Evolutionary conservation across 2,329 filamentous ascomycete species (phyloP), one percentile per base, ranked within the genome.

Genomic region (Paramyrothecium sp.): DNA sequence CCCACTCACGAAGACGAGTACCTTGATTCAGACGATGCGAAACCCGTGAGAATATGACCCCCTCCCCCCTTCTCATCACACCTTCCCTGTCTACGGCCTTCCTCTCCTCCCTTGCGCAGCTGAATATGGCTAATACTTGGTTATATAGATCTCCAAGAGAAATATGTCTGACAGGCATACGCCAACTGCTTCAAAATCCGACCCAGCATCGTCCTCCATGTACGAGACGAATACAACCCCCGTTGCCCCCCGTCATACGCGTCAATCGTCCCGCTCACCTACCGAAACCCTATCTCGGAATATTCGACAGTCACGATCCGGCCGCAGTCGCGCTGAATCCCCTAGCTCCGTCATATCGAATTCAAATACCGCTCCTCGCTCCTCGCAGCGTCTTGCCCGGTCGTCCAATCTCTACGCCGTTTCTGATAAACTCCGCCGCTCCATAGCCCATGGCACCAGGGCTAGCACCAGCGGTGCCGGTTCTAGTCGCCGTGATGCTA

Each of bases 1-100:
- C 77, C 90, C 38, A 56, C 58, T 41, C 55, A 64, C 10, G 60
- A 66, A 7, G 71, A 71, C 30, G 64, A 67, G 3, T 62, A 66
- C 2, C 58, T 62, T 22, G 65, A 67, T n/a, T 59, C 61, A 22
- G 54, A 56, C 16, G 52, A 55, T 17, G 34, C n/a, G 13, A 44
- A 44, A 12, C 38, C 38, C 38, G 38, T 44, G 13, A 17, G 38
- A 16, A 16, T 4, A 17, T 4, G 13, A 16, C 13, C n/a, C 38
- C 13, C 33, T 38, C 33, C 63, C 62, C 47, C 20, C 23, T 33
- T 33, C 20, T 21, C 13, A 41, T 26, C 22, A 41, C 16, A 10
- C 38, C 17, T 3, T 2, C 7, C 12, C 13, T 22, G n/a, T 22
- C 11, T 33, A 49, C 11, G 21, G 21, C 51, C 17, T 46, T 26